Evolutionary conservation across 2,329 filamentous ascomycete species (phyloP).

Genomic region (Cercospora brassicicola): DNA sequence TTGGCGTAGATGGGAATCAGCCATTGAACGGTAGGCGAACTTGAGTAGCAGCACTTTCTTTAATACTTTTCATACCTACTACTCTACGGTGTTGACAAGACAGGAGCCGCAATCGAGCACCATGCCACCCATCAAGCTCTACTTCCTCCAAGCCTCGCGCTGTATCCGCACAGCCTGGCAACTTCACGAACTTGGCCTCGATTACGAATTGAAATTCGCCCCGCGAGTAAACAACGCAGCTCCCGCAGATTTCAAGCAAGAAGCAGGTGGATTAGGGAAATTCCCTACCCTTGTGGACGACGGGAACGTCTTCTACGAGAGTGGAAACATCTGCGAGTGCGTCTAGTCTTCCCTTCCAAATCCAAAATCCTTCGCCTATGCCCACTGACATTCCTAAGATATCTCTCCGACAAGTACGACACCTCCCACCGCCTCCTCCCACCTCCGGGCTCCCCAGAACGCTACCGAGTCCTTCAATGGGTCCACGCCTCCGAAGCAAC

Average conservation of each 20-base stretch:
- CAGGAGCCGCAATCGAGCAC: not conserved
- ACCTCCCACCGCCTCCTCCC: conserved; percentile 42
- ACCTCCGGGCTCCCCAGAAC: conserved; percentile 36
- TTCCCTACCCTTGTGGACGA: conserved; percentile 49
- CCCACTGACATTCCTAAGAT: conserved; percentile 35
- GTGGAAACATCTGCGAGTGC: conserved; percentile 51
- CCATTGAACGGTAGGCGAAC: not conserved
- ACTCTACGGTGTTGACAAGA: not conserved
- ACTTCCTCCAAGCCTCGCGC: conserved; percentile 51
- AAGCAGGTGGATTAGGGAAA: conserved; percentile 48
- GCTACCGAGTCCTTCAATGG: conserved; percentile 46
- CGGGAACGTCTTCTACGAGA: conserved; percentile 45
- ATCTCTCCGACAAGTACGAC: conserved; percentile 51
- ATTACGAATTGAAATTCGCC: conserved; percentile 46
- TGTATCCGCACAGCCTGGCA: conserved; percentile 50
- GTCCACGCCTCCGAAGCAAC: conserved; percentile 52
- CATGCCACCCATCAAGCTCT: conserved; percentile 44
- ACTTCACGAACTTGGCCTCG: conserved; percentile 47
- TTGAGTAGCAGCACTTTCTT: not conserved
- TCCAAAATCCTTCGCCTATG: too few species aligned
- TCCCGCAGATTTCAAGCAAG: conserved; percentile 46
- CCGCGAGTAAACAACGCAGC: conserved; percentile 44
- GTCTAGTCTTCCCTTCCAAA: too few species aligned
- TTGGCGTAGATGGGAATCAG: not conserved
- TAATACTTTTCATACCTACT: not conserved